These are phyloP conservation scores for Rubus parviflorus DNA, from an alignment of 306 rosid genomes.

Conservation along the genomic window DNA sequence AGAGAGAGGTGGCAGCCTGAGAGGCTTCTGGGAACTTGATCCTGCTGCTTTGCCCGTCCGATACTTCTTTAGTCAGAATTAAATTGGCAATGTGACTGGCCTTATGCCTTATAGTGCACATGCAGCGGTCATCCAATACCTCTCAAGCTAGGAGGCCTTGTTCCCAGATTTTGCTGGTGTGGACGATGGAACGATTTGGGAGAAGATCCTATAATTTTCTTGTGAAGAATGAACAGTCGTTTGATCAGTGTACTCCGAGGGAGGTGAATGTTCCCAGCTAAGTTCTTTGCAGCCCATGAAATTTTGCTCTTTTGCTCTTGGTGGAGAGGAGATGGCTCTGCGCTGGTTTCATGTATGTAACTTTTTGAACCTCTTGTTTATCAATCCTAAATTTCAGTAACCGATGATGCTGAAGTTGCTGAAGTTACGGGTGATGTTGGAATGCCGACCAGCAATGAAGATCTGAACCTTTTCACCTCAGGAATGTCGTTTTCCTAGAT, in stretches of 20 bases:
- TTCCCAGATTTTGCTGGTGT: not conserved
- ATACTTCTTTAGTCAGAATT: conserved; percentile 37
- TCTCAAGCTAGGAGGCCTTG: not conserved
- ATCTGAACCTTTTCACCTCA: not conserved
- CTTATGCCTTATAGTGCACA: conserved; percentile 1
- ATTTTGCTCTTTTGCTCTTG: conserved; percentile 2
- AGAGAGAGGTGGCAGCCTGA: conserved; percentile 53
- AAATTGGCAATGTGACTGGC: conserved; percentile 16
- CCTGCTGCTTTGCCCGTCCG: conserved; percentile 65
- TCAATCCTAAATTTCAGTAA: not conserved
- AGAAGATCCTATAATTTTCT: not conserved
- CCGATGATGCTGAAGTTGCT: not conserved
- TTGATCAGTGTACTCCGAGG: not conserved
- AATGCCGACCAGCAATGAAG: conserved; percentile 21
- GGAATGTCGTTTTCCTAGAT: not conserved
- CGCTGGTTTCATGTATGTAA: conserved; percentile 23
- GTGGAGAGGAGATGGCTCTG: conserved; percentile 14
- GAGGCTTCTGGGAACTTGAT: conserved; percentile 87
- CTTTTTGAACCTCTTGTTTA: conserved; percentile 7
- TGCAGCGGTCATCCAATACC: conserved; percentile 13
- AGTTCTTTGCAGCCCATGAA: not conserved
- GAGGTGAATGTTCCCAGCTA: not conserved
- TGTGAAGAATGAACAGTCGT: not conserved
- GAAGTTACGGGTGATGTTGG: conserved; percentile 5
- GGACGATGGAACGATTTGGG: conserved; percentile 5